Conservation (phyloP, 257 asterid species). For the Paulownia fortunei region DNA sequence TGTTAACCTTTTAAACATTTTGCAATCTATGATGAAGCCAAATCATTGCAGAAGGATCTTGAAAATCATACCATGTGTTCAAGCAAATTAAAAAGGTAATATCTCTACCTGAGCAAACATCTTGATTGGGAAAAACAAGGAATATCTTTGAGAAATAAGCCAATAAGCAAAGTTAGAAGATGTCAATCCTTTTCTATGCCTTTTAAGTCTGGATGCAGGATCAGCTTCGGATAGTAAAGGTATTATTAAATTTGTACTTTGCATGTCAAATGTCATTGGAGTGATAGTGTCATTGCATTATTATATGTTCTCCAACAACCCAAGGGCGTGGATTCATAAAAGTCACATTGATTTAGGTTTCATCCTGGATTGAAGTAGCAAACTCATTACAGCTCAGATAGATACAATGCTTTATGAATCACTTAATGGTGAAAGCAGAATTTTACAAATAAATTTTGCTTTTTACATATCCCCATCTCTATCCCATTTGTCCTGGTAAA, state of each 20-base stretch:
- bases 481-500: not conserved
- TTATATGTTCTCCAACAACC: not conserved
- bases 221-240: not conserved
- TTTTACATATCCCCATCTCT: not conserved
- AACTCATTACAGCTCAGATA: not conserved
- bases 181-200: not conserved
- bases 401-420: not conserved
- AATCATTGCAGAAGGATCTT: not conserved
- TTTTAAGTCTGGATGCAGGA: not conserved
- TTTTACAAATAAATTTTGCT: not conserved
- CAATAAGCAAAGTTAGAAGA: not conserved
- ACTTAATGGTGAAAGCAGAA: not conserved
- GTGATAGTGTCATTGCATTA: not conserved
- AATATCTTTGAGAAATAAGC: not conserved
- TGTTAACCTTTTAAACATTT: not conserved
- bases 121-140: not conserved
- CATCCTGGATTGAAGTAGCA: not conserved
- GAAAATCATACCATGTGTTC: constrained; percentile 8
- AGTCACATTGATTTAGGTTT: not conserved
- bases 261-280: not conserved
- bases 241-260: not conserved
- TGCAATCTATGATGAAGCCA: not conserved
- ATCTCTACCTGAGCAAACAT: not conserved
- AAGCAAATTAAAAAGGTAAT: not conserved
- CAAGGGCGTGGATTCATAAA: not conserved